These are phyloP conservation scores for Starmerella gropengiesseri DNA, from an alignment of 805 yeast genomes.

Conservation along the genomic window DNA sequence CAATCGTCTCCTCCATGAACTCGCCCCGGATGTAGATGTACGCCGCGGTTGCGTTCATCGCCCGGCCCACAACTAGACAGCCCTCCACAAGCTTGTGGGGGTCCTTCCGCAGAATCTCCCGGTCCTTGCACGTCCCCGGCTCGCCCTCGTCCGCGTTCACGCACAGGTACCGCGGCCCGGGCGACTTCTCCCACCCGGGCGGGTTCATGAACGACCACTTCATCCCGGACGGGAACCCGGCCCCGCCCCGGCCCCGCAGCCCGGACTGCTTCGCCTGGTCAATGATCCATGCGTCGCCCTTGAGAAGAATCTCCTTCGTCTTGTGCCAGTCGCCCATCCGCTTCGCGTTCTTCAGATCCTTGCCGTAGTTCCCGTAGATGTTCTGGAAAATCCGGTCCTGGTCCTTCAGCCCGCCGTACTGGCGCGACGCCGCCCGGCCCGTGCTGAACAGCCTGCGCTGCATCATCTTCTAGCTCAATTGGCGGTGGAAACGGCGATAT, in stretches of 20 bases:
- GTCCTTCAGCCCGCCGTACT: slow-evolving; percentile 67
- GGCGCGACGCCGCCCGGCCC: slow-evolving; percentile 27
- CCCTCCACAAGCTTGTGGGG: slow-evolving; percentile 89
- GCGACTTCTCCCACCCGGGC: slow-evolving; percentile 86
- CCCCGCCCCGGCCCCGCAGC: slow-evolving; percentile 86
- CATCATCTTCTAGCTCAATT: slow-evolving; percentile 6
- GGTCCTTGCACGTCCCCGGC: slow-evolving; percentile 88
- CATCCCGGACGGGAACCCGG: slow-evolving; percentile 84
- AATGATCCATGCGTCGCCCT: slow-evolving; percentile 84
- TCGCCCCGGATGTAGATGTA: slow-evolving; percentile 87
- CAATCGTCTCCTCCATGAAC: slow-evolving; percentile 69
- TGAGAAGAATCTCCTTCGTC: slow-evolving; percentile 71
- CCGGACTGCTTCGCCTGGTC: slow-evolving; percentile 79
- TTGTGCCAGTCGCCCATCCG: slow-evolving; percentile 87
- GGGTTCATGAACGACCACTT: slow-evolving; percentile 94
- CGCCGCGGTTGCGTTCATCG: slow-evolving; percentile 89
- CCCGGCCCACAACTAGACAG: slow-evolving; percentile 80
- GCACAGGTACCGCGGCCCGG: slow-evolving; percentile 79
- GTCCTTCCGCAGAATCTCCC: slow-evolving; percentile 83
- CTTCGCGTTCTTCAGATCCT: slow-evolving; percentile 60
- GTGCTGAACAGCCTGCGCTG: slow-evolving; percentile 21
- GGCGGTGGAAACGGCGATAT: neutral
- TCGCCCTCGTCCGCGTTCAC: slow-evolving; percentile 93
- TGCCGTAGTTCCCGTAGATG: slow-evolving; percentile 63
- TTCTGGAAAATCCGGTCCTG: slow-evolving; percentile 82